A percentile compares a stretch with the other conserved stretches of the same genome.
phyloP scores from a whole-genome alignment of 139 green algal species.

The Pseudopediastrum boryanum region DNA sequence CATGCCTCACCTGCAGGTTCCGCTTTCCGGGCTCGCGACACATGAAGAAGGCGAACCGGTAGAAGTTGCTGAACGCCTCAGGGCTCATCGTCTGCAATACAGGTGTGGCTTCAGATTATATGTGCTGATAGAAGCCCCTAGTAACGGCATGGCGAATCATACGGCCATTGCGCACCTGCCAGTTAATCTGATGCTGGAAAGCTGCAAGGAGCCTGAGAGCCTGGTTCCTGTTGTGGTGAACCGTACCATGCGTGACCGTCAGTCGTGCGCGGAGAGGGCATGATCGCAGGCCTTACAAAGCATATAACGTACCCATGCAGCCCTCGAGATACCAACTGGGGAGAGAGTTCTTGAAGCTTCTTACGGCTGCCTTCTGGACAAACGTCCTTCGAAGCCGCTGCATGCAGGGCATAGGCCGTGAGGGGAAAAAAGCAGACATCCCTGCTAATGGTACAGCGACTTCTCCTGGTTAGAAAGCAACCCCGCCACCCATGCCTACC shows the following conservation, averaged over 20 bases:
- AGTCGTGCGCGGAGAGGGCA: background rate
- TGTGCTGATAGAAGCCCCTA: too few species aligned
- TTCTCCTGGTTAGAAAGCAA: too few species aligned
- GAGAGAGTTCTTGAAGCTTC: background rate
- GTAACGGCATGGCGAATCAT: too few species aligned
- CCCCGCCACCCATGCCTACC: too few species aligned
- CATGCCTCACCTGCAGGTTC: slow-evolving; percentile 41
- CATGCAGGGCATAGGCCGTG: background rate
- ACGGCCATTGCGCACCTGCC: slow-evolving; percentile 40
- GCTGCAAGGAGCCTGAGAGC: slow-evolving; percentile 24
- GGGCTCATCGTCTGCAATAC: slow-evolving; percentile 48
- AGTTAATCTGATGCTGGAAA: slow-evolving; percentile 38
- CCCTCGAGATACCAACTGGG: background rate
- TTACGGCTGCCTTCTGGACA: background rate
- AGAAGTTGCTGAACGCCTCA: slow-evolving; percentile 55
- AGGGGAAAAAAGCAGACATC: too few species aligned
- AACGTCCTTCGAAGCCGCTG: background rate
- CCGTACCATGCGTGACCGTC: background rate
- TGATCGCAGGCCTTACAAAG: background rate
- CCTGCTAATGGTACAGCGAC: too few species aligned
- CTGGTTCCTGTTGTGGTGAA: slow-evolving; percentile 1
- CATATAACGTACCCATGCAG: background rate
- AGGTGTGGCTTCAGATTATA: too few species aligned
- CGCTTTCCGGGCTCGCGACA: slow-evolving; percentile 48
- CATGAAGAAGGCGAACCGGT: slow-evolving; percentile 59